Evolutionary conservation across 495 filamentous ascomycete genomes (phyloP), one percentile per base, ranked within the genome.

Genomic region (Neurospora sublineolata): DNA sequence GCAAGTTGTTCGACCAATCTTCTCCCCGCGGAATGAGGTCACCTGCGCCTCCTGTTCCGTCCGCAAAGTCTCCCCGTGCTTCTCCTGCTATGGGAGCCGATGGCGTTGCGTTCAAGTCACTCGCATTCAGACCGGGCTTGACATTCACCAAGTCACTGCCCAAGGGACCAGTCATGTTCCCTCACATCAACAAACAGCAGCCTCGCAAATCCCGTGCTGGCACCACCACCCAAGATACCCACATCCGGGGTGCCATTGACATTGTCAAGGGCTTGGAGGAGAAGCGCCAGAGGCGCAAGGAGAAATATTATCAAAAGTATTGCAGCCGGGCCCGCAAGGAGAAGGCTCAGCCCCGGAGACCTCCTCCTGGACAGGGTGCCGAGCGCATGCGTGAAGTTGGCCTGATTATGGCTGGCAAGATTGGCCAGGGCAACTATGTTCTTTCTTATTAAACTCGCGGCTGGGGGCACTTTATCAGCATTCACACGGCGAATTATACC

Each of bases 221-320:
- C 73, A 80, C 73, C 37, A 71, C 27, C 36, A 75, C 72, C 39
- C 79, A 71, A 46, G 70, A 60, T 84, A 87, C 72, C 73, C 89
- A 92, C 73, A 87, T 87, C 37, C 88, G 95, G 73, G 93, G 93
- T 64, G 94, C 95, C 37, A 94, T 98, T 75, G 96, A 97, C 78
- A 98, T 99, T 74, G 93, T 97, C 81, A 94, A 97, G 78, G 95
- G 95, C 7, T 89, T 99, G 9, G 95, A 98, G 84, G 89, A 92
- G 81, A 97, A 95, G 82, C 89, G 94, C 58, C 92, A 94, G 81
- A 89, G 93, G 70, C 92, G 95, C 70, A 92, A 90, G 81, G 92
- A 97, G 82, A 95, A 94, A 79, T 93, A 91, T 77, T 79, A 81
- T 44, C 90, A 93, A 77, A 93, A 95, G 81, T 89, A 93, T 75